A percentile compares a stretch with the other conserved stretches of the same genome.
Evolutionary conservation across 2,329 filamentous ascomycete genomes (phyloP).

Genomic region (Xenoacremonium recifei): DNA sequence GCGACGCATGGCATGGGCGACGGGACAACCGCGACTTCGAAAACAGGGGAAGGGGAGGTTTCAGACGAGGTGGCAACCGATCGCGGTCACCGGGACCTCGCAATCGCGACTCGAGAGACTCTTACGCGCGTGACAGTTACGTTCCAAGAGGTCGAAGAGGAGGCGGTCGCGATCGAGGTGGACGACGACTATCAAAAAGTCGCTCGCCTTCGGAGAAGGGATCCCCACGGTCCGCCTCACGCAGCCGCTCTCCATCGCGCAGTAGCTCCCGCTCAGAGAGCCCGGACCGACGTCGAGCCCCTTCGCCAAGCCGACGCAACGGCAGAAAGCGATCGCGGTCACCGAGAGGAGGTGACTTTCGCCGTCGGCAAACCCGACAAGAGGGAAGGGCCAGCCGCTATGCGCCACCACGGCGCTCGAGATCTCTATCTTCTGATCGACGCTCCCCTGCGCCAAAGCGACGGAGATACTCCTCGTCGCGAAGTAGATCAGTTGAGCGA

Average conservation of each 20-base stretch:
- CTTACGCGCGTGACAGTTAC: slow-evolving; percentile 51
- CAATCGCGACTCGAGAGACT: slow-evolving; percentile 41
- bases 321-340: slow-evolving; percentile 42
- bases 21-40: slow-evolving; percentile 52
- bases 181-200: slow-evolving; percentile 25
- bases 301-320: slow-evolving; percentile 30
- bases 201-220: slow-evolving; percentile 35
- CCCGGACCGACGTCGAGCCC: slow-evolving; percentile 33
- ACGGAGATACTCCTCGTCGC: slow-evolving; percentile 48
- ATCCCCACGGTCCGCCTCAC: slow-evolving; percentile 33
- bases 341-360: slow-evolving; percentile 28
- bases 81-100: slow-evolving; percentile 49
- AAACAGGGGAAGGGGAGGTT: slow-evolving; percentile 41
- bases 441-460: slow-evolving; percentile 47
- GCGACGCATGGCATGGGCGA: slow-evolving; percentile 54
- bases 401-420: slow-evolving; percentile 24
- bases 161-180: slow-evolving; percentile 40
- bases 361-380: slow-evolving; percentile 20
- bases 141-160: slow-evolving; percentile 48
- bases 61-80: slow-evolving; percentile 43
- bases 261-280: slow-evolving; percentile 32
- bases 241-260: slow-evolving; percentile 29
- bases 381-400: slow-evolving; percentile 20
- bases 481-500: slow-evolving; percentile 44
- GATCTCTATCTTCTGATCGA: slow-evolving; percentile 36